Evolutionary conservation across 1,139 yeast genomes (phyloP), one percentile per base, ranked within the genome.

Genomic region (Sugiyamaella novakii): DNA sequence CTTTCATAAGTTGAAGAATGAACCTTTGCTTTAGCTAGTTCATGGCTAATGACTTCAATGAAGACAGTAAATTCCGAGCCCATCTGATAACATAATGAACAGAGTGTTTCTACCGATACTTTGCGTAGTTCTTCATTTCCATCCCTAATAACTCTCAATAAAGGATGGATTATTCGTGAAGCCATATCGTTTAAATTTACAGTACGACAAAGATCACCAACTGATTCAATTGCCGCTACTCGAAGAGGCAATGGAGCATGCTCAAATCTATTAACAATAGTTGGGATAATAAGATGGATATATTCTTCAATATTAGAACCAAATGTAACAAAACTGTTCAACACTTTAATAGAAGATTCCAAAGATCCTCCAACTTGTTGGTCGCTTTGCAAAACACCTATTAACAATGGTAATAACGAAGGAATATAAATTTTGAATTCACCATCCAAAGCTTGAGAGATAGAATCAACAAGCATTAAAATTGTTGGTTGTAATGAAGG

Each of bases 231-330:
- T 0, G 98, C 91, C 27, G 88, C 82, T 51, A 78, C 78, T 50
- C 91, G 73, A 40, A 91, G 74, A 17, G 69, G 64, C 3, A 66
- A 76, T 45, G 75, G 78, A 4, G 87, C 83, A 52, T 72, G 79
- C 63, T 92, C 96, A 62, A 91, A 85, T 73, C 91, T 71, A 52
- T 81, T 78, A 0, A 91, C 94, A 33, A 91, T 76, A 45, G 87
- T 84, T 0, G 98, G 98, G 18, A 92, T 77, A 35, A 92, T 79
- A 46, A 91, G 77, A 65, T 89, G 96, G 7, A 85, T 80, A 61
- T 86, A 88, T 54, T 94, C 97, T 58, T 92, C 98, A 42, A 91
- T 78, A 60, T 86, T 88, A 25, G 85, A 75, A 0, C 96, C 97
- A 67, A 92, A 88, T 0, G 85, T 84, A n/a, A 89, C 94, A 63